Conservation (phyloP, 2,329 filamentous ascomycete genomes). For the Monosporascus cannonballus region DNA sequence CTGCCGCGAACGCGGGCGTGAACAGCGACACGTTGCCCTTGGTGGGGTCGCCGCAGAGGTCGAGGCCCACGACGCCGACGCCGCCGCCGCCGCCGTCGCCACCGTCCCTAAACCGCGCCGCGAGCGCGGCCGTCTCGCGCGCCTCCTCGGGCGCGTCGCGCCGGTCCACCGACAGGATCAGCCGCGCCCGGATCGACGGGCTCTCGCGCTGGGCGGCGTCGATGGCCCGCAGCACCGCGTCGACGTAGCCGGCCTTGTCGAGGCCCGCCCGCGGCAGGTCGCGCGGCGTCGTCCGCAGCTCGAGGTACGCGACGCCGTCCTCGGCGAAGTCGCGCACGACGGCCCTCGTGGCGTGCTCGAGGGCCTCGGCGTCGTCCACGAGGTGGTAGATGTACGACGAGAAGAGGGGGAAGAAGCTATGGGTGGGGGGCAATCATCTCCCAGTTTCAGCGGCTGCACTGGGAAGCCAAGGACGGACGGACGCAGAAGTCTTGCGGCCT, state of each 20-base stretch:
- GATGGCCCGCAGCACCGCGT: constrained; percentile 61
- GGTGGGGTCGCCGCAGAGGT: constrained; percentile 72
- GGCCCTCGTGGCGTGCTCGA: constrained; percentile 56
- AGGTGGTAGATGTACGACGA: constrained; percentile 75
- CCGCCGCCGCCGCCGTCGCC: constrained; percentile 57
- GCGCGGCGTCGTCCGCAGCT: constrained; percentile 75
- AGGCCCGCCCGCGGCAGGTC: constrained; percentile 47
- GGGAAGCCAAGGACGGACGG: too few relatives aligned
- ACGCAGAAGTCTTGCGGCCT: too few relatives aligned
- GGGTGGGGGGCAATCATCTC: background rate
- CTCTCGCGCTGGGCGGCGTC: constrained; percentile 23
- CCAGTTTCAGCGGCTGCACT: too few relatives aligned
- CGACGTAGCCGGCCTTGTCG: constrained; percentile 58
- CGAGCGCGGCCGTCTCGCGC: constrained; percentile 57
- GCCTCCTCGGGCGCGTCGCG: constrained; percentile 55
- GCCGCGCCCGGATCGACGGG: constrained; percentile 47
- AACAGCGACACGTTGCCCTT: constrained; percentile 57
- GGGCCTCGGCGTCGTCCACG: constrained; percentile 54
- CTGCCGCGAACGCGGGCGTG: constrained; percentile 50
- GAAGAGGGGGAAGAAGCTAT: constrained; percentile 74
- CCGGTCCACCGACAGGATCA: constrained; percentile 73
- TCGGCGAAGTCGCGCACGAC: constrained; percentile 61
- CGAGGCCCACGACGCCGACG: constrained; percentile 62
- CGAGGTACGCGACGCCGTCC: constrained; percentile 72
- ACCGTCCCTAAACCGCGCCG: constrained; percentile 41